Conservation (phyloP, 192 early-diverging fungal genomes). For the Gigaspora rosea region DNA sequence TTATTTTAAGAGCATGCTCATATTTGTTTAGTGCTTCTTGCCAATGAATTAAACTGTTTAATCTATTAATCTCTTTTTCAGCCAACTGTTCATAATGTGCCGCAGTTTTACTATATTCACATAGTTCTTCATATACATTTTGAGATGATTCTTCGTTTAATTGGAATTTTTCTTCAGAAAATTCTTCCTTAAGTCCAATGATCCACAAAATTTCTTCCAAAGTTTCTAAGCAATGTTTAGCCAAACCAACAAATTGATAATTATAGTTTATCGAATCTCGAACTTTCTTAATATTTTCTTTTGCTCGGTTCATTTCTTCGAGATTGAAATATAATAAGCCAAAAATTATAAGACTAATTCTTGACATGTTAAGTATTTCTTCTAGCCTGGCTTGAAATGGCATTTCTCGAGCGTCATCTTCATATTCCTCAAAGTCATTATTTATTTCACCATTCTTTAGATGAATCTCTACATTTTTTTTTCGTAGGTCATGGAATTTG, state of each 20-base stretch:
- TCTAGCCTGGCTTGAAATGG: background rate
- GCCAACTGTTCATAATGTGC: too few species aligned
- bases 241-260: background rate
- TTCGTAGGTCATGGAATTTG: background rate
- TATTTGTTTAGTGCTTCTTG: too few species aligned
- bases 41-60: too few species aligned
- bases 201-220: constrained; percentile 1
- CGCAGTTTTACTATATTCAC: too few species aligned
- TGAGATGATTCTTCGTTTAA: background rate
- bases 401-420: background rate
- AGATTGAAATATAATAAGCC: background rate
- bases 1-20: too few species aligned
- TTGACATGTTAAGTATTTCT: background rate
- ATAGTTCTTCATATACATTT: background rate
- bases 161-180: background rate
- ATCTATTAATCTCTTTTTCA: too few species aligned
- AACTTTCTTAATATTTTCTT: background rate
- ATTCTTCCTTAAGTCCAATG: background rate
- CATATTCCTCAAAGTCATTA: background rate
- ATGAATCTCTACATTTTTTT: background rate
- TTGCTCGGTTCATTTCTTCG: background rate
- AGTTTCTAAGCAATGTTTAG: background rate
- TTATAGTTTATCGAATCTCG: background rate
- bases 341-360: background rate
- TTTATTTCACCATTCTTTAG: background rate